Evolutionary conservation across 2,329 filamentous ascomycete species (phyloP).

Genomic region (Aaosphaeria pasadenensis): DNA sequence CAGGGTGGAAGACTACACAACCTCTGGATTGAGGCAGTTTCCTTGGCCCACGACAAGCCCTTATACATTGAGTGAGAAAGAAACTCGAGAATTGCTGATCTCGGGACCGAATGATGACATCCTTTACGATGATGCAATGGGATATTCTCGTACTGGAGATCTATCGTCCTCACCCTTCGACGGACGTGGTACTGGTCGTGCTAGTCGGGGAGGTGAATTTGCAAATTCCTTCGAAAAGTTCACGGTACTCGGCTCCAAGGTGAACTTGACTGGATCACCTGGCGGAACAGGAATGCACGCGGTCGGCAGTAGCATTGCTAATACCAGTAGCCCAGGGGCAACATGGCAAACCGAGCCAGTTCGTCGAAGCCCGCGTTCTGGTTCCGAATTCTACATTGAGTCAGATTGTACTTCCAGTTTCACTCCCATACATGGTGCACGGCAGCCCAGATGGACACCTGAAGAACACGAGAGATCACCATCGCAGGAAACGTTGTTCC

Average conservation of each 20-base stretch:
- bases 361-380: neutral
- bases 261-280: constrained; percentile 37
- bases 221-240: constrained; percentile 33
- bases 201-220: neutral
- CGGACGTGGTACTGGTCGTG: too few species aligned
- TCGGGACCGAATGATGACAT: constrained; percentile 38
- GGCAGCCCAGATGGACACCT: constrained; percentile 3
- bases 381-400: constrained; percentile 17
- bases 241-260: constrained; percentile 28
- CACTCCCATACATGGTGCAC: constrained; percentile 11
- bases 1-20: too few species aligned
- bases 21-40: neutral
- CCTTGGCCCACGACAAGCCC: constrained; percentile 1
- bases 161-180: too few species aligned
- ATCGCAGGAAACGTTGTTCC: constrained; percentile 21
- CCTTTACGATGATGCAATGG: constrained; percentile 12
- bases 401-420: constrained; percentile 20
- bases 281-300: constrained; percentile 34
- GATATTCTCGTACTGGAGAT: too few species aligned
- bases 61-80: constrained; percentile 28
- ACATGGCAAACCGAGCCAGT: constrained; percentile 15
- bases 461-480: constrained; percentile 13
- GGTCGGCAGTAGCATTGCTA: constrained; percentile 37
- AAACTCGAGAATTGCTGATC: constrained; percentile 30
- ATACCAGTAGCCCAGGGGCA: constrained; percentile 33